Percentiles rank a stretch among this genome's conserved stretches.
phyloP scores from a whole-genome alignment of 176 grass and related monocot species.

The Musa acuminata region DNA sequence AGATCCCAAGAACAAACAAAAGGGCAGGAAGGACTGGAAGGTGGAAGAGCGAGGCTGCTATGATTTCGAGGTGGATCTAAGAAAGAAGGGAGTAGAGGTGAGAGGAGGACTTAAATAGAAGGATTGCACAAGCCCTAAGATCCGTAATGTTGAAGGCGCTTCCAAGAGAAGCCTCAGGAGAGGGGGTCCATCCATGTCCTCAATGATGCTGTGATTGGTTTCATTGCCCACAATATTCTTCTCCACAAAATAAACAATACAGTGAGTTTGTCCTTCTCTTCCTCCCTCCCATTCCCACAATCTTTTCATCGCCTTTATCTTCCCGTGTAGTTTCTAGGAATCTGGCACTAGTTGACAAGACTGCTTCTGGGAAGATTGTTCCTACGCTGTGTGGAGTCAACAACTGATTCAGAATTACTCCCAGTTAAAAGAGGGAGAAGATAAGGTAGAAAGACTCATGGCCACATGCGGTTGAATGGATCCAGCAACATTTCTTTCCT shows the following conservation, averaged over 20 bases:
- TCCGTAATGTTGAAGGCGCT: conserved; percentile 5
- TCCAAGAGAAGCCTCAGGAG: background rate
- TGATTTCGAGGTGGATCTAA: conserved; percentile 17
- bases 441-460: background rate
- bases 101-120: background rate
- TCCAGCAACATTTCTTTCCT: background rate
- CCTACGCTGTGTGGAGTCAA: background rate
- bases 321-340: background rate
- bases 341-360: background rate
- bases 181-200: background rate
- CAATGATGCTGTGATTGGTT: background rate
- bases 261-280: conserved; percentile 6
- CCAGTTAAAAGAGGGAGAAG: background rate
- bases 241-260: background rate
- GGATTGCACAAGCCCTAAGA: background rate
- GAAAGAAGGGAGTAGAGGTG: conserved; percentile 12
- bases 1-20: background rate
- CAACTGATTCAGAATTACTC: background rate
- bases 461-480: background rate
- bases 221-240: background rate
- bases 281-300: background rate
- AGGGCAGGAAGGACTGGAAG: background rate
- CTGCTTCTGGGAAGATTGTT: too few species aligned
- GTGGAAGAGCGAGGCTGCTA: background rate
- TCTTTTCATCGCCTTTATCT: background rate